These are phyloP conservation scores for Suillus placidus DNA, from an alignment of 768 basidiomycete species.

Conservation along the genomic window DNA sequence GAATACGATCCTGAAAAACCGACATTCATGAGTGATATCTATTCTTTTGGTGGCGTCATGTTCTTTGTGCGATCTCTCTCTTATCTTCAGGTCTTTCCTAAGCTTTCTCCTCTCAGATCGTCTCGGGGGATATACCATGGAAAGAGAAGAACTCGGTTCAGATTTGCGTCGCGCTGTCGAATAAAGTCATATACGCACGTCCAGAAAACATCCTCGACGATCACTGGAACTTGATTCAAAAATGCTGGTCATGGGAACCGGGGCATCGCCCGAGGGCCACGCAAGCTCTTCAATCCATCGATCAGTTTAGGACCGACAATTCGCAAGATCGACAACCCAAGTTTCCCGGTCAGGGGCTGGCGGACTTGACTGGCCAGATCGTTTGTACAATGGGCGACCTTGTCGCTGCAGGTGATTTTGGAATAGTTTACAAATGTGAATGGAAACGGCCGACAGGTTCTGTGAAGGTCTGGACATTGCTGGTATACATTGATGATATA, in stretches of 20 bases:
- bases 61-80: neutral
- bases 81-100: neutral
- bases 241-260: neutral
- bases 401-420: neutral
- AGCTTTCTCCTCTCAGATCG: neutral
- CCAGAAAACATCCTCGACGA: neutral
- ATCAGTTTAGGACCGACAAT: neutral
- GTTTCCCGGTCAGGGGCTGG: neutral
- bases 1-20: neutral
- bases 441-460: neutral
- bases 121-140: neutral
- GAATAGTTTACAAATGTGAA: neutral
- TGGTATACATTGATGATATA: neutral
- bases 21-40: neutral
- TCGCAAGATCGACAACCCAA: neutral
- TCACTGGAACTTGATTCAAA: neutral
- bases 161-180: neutral
- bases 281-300: neutral
- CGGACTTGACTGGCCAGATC: neutral
- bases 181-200: fast-evolving
- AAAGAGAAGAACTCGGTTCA: neutral
- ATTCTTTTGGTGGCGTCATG: neutral
- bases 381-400: fast-evolving
- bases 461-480: neutral
- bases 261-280: neutral